Base-by-base conservation (phyloP, 2,329 filamentous ascomycete genomes). In the Gremmenia infestans region DNA sequence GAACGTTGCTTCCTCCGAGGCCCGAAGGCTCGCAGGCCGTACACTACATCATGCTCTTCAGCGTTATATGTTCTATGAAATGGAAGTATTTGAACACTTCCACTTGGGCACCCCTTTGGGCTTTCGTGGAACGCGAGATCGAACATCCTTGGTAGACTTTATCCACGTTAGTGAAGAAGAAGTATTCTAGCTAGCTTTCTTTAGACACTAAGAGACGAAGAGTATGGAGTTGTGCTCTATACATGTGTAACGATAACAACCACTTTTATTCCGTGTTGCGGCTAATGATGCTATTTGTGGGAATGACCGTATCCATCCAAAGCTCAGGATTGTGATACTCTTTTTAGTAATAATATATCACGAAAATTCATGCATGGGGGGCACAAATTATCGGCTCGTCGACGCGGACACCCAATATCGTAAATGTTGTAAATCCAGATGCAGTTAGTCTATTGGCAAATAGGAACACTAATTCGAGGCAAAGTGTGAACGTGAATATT, bases 111-210 rank as follows among this genome's bases (percentile, higher is more conserved):
- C 58, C 47, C 46, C 56, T 56, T 8, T 63, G 49, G 4, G 47
- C 42, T 35, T 56, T 55, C 7, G 55, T 63, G 51, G 55, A 66
- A 17, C 58, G 57, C 0, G 62, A 62, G 12, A 66, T 65, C 5
- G 58, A 49, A 11, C 22, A 15, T 6, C 49, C 54, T 19, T 42
- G 47, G 37, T 57, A 53, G 42, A 54, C 52, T 35, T 53, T 56
- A 7, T 55, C 53, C 12, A 65, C 37, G 37, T 59, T 63, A 32
- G 59, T 58, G 51, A 63, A 58, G 42, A 66, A 60, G 54, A 66
- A 67, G 58, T 60, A 65, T 47, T 65, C 59, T 2, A 56, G 48
- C 14, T 58, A 19, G 12, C 48, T 49, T 11, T 56, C 17, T 25
- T 53, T 47, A 9, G 55, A 53, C 22, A 60, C 57, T 23, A 66